phyloP scores from a whole-genome alignment of 1,139 yeast species.

The Casaregolazyma suthepensis region DNA sequence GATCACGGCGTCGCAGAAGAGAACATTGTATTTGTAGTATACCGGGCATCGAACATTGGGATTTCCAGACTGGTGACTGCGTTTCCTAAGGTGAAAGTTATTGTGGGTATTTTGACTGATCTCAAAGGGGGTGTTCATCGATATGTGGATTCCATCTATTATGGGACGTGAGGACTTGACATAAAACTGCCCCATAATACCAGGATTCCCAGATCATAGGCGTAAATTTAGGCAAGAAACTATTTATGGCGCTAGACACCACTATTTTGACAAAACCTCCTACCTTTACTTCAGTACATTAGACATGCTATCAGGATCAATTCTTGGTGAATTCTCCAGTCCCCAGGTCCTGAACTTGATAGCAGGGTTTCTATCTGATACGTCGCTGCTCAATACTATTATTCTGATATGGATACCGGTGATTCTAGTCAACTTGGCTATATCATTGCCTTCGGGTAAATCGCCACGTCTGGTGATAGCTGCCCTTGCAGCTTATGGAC shows the following conservation, averaged over 20 bases:
- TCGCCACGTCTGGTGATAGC: background rate
- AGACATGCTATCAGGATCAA: background rate
- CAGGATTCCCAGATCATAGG: background rate
- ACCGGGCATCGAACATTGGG: conserved; percentile 76
- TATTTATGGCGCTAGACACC: background rate
- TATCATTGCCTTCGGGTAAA: background rate
- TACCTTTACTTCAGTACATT: background rate
- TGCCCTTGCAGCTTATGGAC: background rate
- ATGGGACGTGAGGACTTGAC: conserved; percentile 48
- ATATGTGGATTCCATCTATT: conserved; percentile 71
- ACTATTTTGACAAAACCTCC: background rate
- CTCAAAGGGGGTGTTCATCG: conserved; percentile 30
- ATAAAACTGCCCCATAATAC: background rate
- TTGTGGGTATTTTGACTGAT: conserved; percentile 52
- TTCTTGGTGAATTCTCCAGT: background rate
- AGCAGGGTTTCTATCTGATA: background rate
- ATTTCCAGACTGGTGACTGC: conserved; percentile 69
- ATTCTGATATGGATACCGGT: background rate
- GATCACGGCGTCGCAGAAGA: conserved; percentile 69
- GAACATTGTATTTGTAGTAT: conserved; percentile 64
- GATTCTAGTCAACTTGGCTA: background rate
- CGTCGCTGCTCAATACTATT: background rate
- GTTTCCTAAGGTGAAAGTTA: conserved; percentile 60
- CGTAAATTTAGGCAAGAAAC: background rate
- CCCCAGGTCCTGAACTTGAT: background rate